Conservation (phyloP, 768 basidiomycete species). For the Suillus subalutaceus region DNA sequence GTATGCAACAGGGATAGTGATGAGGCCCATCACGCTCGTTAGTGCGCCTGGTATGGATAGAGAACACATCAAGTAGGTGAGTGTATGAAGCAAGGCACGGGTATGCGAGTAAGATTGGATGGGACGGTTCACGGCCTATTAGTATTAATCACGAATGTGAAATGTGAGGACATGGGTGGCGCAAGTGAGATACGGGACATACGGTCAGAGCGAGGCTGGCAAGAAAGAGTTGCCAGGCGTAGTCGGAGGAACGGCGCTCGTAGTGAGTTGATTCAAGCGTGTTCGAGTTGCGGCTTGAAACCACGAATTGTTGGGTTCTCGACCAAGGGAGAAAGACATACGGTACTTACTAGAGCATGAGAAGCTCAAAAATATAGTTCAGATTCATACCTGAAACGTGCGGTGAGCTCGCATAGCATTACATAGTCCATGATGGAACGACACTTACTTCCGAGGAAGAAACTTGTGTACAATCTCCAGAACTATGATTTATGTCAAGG, state of each 20-base stretch:
- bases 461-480: conserved; percentile 74
- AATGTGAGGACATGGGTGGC: conserved; percentile 1
- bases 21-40: conserved; percentile 78
- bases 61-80: conserved; percentile 69
- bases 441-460: conserved; percentile 68
- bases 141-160: background rate
- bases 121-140: conserved; percentile 60
- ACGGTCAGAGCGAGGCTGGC: conserved; percentile 63
- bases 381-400: conserved; percentile 29
- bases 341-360: conserved; percentile 44
- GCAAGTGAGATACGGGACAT: conserved; percentile 29
- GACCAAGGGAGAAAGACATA: background rate
- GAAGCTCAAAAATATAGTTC: conserved; percentile 43
- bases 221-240: conserved; percentile 72
- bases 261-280: conserved; percentile 68
- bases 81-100: conserved; percentile 64
- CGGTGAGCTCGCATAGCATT: conserved; percentile 4
- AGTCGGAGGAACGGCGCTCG: conserved; percentile 63
- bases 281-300: conserved; percentile 62
- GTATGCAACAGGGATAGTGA: conserved; percentile 72
- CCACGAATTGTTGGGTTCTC: background rate
- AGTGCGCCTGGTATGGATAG: conserved; percentile 68
- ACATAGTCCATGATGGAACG: background rate
- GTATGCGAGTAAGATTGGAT: conserved; percentile 57
- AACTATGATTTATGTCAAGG: conserved; percentile 44